These are phyloP conservation scores for Solanum arcanum DNA, from an alignment of 257 asterid species.

Conservation along the genomic window DNA sequence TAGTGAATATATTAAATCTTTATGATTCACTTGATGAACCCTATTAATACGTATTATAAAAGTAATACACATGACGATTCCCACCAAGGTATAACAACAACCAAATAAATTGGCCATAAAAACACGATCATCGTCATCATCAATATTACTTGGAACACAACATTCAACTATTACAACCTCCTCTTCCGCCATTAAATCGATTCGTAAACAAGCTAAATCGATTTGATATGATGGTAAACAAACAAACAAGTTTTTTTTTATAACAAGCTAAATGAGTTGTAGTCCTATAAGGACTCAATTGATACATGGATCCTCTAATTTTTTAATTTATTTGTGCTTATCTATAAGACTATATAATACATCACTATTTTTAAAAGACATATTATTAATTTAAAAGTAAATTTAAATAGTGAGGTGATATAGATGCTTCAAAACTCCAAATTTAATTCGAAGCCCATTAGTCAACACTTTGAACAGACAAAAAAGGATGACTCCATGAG, in stretches of 20 bases:
- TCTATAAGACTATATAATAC: too few relatives aligned
- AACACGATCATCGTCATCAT: background rate
- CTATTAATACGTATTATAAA: background rate
- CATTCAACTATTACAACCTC: background rate
- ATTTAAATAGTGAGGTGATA: background rate
- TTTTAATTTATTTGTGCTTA: too few relatives aligned
- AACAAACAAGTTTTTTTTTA: too few relatives aligned
- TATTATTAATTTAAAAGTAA: too few relatives aligned
- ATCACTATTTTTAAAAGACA: background rate
- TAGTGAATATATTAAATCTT: background rate
- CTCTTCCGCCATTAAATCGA: background rate
- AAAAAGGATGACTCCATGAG: too few relatives aligned
- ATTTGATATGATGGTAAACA: too few relatives aligned
- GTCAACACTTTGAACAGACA: background rate
- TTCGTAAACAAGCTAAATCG: too few relatives aligned
- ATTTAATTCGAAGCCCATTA: background rate
- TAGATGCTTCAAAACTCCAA: background rate
- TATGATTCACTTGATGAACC: background rate
- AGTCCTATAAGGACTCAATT: too few relatives aligned
- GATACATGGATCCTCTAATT: too few relatives aligned
- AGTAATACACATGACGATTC: background rate
- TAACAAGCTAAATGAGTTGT: background rate
- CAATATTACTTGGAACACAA: background rate
- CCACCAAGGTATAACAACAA: background rate
- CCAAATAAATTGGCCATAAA: background rate